phyloP scores from a whole-genome alignment of 495 filamentous ascomycete species.

The Talaromyces trachyspermus region DNA sequence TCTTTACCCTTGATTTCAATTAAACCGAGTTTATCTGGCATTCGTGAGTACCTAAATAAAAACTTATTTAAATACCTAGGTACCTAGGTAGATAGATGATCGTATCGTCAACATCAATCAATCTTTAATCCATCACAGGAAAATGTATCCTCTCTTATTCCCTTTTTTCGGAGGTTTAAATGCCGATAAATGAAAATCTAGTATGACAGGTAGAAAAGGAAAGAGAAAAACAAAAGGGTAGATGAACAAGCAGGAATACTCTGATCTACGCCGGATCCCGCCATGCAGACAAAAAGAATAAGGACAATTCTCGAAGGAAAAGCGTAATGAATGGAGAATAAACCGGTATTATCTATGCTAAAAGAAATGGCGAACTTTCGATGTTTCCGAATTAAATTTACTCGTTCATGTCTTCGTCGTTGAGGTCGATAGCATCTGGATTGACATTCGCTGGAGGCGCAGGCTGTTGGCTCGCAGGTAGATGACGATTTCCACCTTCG shows the following conservation, averaged over 20 bases:
- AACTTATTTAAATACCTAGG: too few species aligned
- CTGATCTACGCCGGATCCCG: background rate
- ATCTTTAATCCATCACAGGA: too few species aligned
- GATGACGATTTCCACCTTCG: constrained; percentile 56
- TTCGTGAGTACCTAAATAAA: too few species aligned
- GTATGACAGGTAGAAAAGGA: constrained; percentile 11
- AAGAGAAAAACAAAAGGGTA: constrained; percentile 6
- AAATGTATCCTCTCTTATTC: too few species aligned
- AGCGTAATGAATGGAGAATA: too few species aligned
- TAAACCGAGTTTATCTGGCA: too few species aligned
- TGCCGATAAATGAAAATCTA: constrained; percentile 2
- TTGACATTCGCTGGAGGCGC: constrained; percentile 52
- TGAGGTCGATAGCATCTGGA: constrained; percentile 85
- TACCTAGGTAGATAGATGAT: too few species aligned
- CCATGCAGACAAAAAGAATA: background rate
- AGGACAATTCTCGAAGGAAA: background rate
- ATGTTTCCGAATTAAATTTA: too few species aligned
- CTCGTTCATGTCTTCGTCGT: constrained; percentile 52
- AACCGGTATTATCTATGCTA: too few species aligned
- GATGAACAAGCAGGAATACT: constrained; percentile 3
- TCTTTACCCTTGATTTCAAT: too few species aligned
- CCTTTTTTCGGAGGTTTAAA: too few species aligned
- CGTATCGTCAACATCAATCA: too few species aligned
- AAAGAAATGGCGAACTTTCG: constrained; percentile 6
- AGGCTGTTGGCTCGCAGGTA: constrained; percentile 25